These are phyloP conservation scores for Fusarium luffae DNA, from an alignment of 2,329 filamentous ascomycete species.

Conservation along the genomic window DNA sequence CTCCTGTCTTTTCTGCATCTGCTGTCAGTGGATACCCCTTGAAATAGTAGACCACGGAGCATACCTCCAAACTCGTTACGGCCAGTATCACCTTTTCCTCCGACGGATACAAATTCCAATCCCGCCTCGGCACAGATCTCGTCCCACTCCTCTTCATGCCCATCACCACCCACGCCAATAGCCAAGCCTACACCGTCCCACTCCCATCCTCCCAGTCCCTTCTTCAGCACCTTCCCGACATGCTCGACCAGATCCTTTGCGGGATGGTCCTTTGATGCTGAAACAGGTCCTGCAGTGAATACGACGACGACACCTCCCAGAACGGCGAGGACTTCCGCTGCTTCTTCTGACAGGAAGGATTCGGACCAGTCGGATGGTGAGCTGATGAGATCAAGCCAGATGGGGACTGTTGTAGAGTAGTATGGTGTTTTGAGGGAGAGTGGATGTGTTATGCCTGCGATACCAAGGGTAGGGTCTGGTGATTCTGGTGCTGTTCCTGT, in stretches of 20 bases:
- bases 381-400: slow-evolving; percentile 74
- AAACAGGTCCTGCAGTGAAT: slow-evolving; percentile 46
- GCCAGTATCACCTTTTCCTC: slow-evolving; percentile 50
- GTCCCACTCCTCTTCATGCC: slow-evolving; percentile 69
- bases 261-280: slow-evolving; percentile 21
- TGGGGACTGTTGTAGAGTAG: slow-evolving; percentile 69
- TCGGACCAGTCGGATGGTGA: slow-evolving; percentile 64
- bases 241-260: slow-evolving; percentile 59
- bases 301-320: slow-evolving; percentile 68
- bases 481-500: slow-evolving; percentile 58
- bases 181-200: slow-evolving; percentile 74
- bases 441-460: slow-evolving; percentile 70
- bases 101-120: slow-evolving; percentile 71
- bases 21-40: slow-evolving; percentile 30
- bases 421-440: slow-evolving; percentile 68
- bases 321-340: slow-evolving; percentile 69
- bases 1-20: slow-evolving; percentile 65
- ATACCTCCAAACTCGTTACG: slow-evolving; percentile 70
- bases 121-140: slow-evolving; percentile 66
- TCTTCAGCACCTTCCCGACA: slow-evolving; percentile 65
- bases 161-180: slow-evolving; percentile 63
- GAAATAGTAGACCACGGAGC: slow-evolving; percentile 27
- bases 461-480: slow-evolving; percentile 51
- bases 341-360: slow-evolving; percentile 70
- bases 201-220: slow-evolving; percentile 68